Evolutionary conservation across 495 filamentous ascomycete species (phyloP).

Genomic region (Friedmanniomyces simplex): DNA sequence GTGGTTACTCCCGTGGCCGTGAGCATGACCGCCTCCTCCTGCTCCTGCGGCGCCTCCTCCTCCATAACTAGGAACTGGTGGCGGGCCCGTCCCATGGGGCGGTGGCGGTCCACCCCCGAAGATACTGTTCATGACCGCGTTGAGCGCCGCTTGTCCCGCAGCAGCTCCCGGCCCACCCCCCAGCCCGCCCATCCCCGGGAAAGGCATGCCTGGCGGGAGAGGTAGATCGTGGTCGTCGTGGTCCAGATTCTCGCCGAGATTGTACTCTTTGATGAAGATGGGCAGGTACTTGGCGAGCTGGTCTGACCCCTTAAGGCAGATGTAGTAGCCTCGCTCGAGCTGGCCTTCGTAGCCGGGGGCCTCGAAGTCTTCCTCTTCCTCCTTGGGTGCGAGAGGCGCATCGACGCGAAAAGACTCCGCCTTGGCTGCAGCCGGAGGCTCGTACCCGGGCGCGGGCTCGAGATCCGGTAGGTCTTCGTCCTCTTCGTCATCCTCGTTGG

Average conservation of each 20-base stretch:
- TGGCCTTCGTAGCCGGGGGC: conserved; percentile 1
- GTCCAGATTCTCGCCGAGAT: conserved; percentile 2
- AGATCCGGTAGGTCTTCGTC: not conserved
- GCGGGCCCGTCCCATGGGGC: not conserved
- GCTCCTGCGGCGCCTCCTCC: not conserved
- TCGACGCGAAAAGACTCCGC: not conserved
- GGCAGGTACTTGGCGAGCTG: conserved; percentile 7
- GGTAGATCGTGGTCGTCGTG: not conserved
- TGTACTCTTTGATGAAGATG: conserved; percentile 21
- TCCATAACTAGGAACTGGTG: not conserved
- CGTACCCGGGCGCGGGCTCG: not conserved
- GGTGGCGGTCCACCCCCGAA: not conserved
- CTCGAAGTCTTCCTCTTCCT: conserved; percentile 2
- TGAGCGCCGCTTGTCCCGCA: not conserved
- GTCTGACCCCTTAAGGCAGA: conserved; percentile 10
- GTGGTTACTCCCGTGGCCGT: not conserved
- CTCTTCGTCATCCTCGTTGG: not conserved
- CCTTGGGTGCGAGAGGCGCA: not conserved
- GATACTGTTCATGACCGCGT: not conserved
- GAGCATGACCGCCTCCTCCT: not conserved
- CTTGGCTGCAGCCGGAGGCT: not conserved
- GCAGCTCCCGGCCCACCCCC: not conserved
- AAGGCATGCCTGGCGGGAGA: not conserved
- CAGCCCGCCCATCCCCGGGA: not conserved
- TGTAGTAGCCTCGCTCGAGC: conserved; percentile 6